Conservation (phyloP, 2,329 filamentous ascomycete species). For the Colletotrichum destructivum region DNA sequence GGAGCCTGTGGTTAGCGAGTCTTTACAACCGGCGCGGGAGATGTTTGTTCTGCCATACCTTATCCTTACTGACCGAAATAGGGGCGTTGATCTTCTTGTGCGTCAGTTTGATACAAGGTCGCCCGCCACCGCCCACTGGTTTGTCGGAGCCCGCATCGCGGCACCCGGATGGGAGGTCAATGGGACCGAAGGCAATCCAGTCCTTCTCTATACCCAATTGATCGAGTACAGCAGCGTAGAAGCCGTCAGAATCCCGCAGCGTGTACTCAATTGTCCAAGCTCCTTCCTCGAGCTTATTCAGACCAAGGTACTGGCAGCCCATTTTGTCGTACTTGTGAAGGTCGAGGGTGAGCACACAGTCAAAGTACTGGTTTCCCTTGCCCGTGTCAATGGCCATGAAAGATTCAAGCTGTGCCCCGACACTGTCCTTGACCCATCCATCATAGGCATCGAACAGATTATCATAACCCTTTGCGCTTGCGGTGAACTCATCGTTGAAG, state of each 20-base stretch:
- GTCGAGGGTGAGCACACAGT: background rate
- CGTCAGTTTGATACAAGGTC: background rate
- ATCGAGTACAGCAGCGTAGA: background rate
- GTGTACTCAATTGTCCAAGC: background rate
- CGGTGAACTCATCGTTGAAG: background rate
- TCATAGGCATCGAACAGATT: background rate
- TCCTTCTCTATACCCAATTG: background rate
- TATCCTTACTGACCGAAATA: too few species aligned
- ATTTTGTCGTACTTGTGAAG: background rate
- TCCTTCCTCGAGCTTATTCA: background rate
- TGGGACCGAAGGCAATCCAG: background rate
- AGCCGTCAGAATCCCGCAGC: background rate
- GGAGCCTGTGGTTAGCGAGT: too few species aligned
- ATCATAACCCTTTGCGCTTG: background rate
- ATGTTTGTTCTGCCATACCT: too few species aligned
- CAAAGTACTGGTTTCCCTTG: background rate
- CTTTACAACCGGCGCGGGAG: too few species aligned
- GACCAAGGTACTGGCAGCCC: background rate
- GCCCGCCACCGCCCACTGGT: background rate
- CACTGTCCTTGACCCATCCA: background rate
- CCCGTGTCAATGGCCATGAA: background rate
- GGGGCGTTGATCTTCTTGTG: background rate
- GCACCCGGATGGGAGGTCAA: background rate
- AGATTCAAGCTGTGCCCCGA: background rate
- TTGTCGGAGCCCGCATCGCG: background rate